Evolutionary conservation across 2,329 filamentous ascomycete genomes (phyloP).

Genomic region (Exophiala viscosa): DNA sequence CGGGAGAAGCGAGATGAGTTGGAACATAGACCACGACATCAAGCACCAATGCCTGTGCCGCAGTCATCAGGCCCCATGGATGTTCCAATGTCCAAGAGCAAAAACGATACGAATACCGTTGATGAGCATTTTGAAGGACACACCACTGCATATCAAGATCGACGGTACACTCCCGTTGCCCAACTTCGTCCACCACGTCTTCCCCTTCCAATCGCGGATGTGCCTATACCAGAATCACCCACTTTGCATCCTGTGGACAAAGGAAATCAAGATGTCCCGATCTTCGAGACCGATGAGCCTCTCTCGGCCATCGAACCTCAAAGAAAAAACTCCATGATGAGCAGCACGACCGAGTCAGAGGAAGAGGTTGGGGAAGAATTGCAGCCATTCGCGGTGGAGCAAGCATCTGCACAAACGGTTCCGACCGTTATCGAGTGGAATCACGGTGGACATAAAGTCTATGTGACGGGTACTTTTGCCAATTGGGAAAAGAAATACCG

Average conservation of each 20-base stretch:
- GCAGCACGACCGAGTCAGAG: slow-evolving; percentile 64
- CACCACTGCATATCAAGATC: slow-evolving; percentile 19
- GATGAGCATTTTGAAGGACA: slow-evolving; percentile 24
- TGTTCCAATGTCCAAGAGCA: slow-evolving; percentile 28
- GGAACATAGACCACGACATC: slow-evolving; percentile 14
- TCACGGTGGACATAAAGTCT: slow-evolving; percentile 79
- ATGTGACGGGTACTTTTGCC: slow-evolving; percentile 91
- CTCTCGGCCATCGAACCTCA: slow-evolving; percentile 47
- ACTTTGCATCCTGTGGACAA: slow-evolving; percentile 71
- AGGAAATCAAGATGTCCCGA: slow-evolving; percentile 52
- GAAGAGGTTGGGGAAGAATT: slow-evolving; percentile 72
- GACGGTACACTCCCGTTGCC: slow-evolving; percentile 22
- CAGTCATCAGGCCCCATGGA: slow-evolving; percentile 28
- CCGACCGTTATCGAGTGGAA: slow-evolving; percentile 84
- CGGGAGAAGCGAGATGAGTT: slow-evolving; percentile 18
- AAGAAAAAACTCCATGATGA: slow-evolving; percentile 54
- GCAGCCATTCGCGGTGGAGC: slow-evolving; percentile 54
- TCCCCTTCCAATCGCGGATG: slow-evolving; percentile 89
- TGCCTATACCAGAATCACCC: slow-evolving; percentile 85
- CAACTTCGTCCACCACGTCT: slow-evolving; percentile 67
- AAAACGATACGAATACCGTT: slow-evolving; percentile 17
- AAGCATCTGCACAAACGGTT: slow-evolving; percentile 69
- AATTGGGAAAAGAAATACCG: slow-evolving; percentile 95
- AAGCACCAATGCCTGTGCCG: slow-evolving; percentile 15
- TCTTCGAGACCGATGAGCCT: slow-evolving; percentile 47